A percentile compares a stretch with the other conserved stretches of the same genome.
These are phyloP conservation scores for Harringtonia aguacate DNA, from an alignment of 2,329 filamentous ascomycete genomes.

Conservation along the genomic window DNA sequence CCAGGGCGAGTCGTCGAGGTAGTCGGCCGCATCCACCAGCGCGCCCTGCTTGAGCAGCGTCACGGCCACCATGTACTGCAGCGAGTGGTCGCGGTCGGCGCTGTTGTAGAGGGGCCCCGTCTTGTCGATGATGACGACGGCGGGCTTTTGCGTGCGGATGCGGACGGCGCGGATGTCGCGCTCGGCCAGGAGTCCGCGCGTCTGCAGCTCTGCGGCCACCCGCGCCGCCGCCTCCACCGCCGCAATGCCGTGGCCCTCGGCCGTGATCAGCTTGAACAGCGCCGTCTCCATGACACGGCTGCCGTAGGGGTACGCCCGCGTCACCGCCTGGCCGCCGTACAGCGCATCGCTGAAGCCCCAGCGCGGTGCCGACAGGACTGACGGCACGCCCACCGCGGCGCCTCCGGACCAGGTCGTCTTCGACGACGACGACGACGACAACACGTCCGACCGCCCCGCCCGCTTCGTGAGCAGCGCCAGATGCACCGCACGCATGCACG, in stretches of 20 bases:
- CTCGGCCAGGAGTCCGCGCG: neutral
- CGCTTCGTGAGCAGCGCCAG: neutral
- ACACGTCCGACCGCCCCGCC: neutral
- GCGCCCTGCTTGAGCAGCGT: neutral
- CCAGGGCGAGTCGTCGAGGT: neutral
- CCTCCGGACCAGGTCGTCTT: too few species aligned
- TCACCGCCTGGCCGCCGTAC: neutral
- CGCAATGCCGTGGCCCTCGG: neutral
- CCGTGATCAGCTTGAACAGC: neutral
- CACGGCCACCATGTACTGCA: neutral
- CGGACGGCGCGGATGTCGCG: neutral
- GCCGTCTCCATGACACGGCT: neutral
- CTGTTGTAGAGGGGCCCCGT: neutral
- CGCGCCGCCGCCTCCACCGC: neutral
- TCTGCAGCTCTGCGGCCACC: neutral
- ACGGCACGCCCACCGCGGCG: neutral
- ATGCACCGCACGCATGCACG: neutral
- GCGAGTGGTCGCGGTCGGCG: neutral
- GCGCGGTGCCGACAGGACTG: neutral
- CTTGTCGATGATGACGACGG: neutral
- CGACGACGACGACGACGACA: too few species aligned
- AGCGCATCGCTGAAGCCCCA: neutral
- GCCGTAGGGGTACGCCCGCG: neutral
- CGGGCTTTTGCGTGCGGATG: neutral
- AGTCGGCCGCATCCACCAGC: neutral